Conservation (phyloP, 495 filamentous ascomycete species). For the Haplographium delicatum region DNA sequence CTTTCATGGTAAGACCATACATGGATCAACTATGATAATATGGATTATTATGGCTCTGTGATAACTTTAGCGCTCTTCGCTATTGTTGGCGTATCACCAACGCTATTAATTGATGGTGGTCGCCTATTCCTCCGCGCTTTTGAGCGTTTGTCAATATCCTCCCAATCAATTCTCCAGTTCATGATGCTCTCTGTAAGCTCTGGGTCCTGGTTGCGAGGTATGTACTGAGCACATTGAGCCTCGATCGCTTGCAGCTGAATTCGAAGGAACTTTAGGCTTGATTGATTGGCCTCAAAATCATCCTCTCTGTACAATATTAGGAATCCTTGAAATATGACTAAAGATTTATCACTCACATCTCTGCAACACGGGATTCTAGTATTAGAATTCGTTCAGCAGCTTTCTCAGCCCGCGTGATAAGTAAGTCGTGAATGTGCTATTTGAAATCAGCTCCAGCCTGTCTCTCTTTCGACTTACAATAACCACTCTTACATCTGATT, state of each 20-base stretch:
- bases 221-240: conserved; percentile 39
- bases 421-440: conserved; percentile 48
- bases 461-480: neutral
- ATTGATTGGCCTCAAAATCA: conserved; percentile 32
- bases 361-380: conserved; percentile 41
- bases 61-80: neutral
- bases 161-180: conserved; percentile 29
- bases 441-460: neutral
- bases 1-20: neutral
- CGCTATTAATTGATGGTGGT: neutral
- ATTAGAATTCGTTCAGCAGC: conserved; percentile 47
- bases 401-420: conserved; percentile 44
- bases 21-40: neutral
- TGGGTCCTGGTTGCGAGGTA: conserved; percentile 25
- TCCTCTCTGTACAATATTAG: conserved; percentile 27
- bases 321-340: neutral
- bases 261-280: conserved; percentile 45
- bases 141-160: conserved; percentile 22
- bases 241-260: conserved; percentile 50
- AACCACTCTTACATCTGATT: conserved; percentile 38
- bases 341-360: conserved; percentile 35
- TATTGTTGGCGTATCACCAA: neutral
- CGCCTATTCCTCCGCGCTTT: conserved; percentile 19
- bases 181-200: conserved; percentile 26
- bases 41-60: neutral